Evolutionary conservation across 2,329 filamentous ascomycete species (phyloP), one percentile per base, ranked within the genome.

Genomic region (Raffaelea ambrosiae): DNA sequence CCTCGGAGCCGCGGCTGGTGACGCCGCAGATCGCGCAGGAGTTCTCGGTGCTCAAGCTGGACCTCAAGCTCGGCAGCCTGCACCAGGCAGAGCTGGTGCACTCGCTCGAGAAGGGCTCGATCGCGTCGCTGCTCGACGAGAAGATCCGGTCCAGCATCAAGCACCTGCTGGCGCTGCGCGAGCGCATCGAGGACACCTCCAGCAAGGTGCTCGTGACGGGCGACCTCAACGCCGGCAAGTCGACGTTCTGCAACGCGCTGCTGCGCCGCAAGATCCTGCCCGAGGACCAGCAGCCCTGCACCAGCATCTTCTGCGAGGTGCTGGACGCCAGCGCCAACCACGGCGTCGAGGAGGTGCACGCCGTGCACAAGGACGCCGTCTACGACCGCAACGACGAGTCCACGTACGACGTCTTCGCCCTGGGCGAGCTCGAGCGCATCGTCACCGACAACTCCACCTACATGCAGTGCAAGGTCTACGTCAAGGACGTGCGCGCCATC

Each of bases 161-260:
- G 58, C 93, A 98, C 65, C 76, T 98, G 2, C 75, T 88, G 48
- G 82, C 87, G 0, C 73, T 98, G 31, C 83, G 89, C 51, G 93
- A 97, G 55, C 83, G 93, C 46, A 98, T 98, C 53, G 93, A 97
- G 63, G 93, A 98, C 65, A 97, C 88, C 0, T 88, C 91, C 4
- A 97, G 91, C 67, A 98, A 98, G 65, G 93, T 98, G 1, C 69
- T 98, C 49, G 83, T 98, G 18, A 98, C 93, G 0, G 93, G 93
- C 59, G 93, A 98, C 62, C 68, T 98, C 47, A 98, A 98, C 61
- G 91, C 93, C 9, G 93, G 93, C 61, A 98, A 98, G 63, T 98
- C 93, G 4, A 98, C 93, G 1, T 98, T 98, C 59, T 98, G 93
- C 70, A 98, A 98, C 65, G 93, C 93, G n/a, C 72, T 98, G 2